Evolutionary conservation across 805 yeast species (phyloP), one percentile per base, ranked within the genome.

Genomic region (Candida tallmaniae): DNA sequence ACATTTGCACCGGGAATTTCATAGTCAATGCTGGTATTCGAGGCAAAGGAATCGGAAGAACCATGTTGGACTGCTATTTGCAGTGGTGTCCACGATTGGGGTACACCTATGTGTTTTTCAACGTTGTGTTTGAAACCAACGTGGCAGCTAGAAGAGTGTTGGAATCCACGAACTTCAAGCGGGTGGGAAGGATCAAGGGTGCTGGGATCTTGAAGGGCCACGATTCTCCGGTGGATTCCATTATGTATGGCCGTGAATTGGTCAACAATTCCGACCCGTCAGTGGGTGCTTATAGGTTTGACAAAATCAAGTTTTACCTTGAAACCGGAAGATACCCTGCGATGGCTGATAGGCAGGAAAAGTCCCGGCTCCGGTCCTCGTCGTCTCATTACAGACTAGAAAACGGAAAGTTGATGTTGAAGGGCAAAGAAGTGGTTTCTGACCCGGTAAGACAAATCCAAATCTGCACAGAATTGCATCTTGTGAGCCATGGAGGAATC

Each of bases 81-180:
- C 86, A 82, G 40, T 93, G 97, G 97, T 87, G 97, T 1, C 90
- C 90, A 10, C 69, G 78, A 41, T 65, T 93, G 26, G 96, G 96
- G 4, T 90, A 84, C 58, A 83, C 90, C 0, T 83, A 87, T 44
- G 74, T 85, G 5, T 74, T 84, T 42, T 84, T 93, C 61, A 87
- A 88, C 44, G 65, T 90, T 37, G 87, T 90, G 3, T 93, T 85
- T 57, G 96, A 89, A 45, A 80, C 94, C 3, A 93, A 93, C 52
- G 78, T 75, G 13, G 81, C 94, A 2, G 93, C 94, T 4, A 68
- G 93, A 44, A 68, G 80, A 41, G 80, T 90, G 29, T 74, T 88
- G 62, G 95, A 86, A 48, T 66, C 79, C 8, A 68, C 83, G 27
- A 79, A 80, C 43, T 93, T 90, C 63, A 78, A 77, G 46, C 63